Evolutionary conservation across 2,329 filamentous ascomycete species (phyloP).

Genomic region (Canariomyces notabilis): DNA sequence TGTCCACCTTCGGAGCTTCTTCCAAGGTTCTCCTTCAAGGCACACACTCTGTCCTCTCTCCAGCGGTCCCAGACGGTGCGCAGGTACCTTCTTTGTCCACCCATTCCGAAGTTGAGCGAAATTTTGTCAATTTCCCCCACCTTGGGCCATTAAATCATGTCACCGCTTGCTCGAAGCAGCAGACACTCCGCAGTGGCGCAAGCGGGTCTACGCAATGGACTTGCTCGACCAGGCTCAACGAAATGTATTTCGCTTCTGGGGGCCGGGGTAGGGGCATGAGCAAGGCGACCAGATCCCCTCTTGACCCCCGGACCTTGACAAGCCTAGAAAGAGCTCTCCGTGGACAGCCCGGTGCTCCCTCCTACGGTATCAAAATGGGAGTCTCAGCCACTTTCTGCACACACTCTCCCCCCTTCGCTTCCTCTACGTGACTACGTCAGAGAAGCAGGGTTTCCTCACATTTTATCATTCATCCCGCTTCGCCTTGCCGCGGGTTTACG

Average conservation of each 20-base stretch:
- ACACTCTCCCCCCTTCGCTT: conserved; percentile 1
- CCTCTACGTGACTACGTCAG: not conserved
- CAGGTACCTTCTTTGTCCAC: too few species aligned
- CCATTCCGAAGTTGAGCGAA: conserved; percentile 10
- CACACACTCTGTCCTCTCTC: not conserved
- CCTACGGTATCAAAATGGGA: conserved; percentile 6
- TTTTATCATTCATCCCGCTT: conserved; percentile 3
- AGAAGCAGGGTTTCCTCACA: not conserved
- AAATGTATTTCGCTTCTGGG: not conserved
- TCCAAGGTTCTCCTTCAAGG: not conserved
- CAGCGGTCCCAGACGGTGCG: conserved; percentile 6
- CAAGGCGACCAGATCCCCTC: not conserved
- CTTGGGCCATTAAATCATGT: conserved; percentile 16
- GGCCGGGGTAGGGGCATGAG: not conserved
- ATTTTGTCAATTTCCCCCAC: conserved; percentile 19
- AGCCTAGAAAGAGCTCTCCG: too few species aligned
- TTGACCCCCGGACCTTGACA: not conserved
- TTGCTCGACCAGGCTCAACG: conserved; percentile 5
- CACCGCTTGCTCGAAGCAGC: conserved; percentile 18
- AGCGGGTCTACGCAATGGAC: conserved; percentile 6
- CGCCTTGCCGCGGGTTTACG: not conserved
- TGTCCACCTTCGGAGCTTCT: not conserved
- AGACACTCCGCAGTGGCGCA: conserved; percentile 17
- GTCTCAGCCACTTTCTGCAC: not conserved
- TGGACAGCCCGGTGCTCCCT: not conserved